Conservation (phyloP, 75 land plant species). For the Larix kaempferi region DNA sequence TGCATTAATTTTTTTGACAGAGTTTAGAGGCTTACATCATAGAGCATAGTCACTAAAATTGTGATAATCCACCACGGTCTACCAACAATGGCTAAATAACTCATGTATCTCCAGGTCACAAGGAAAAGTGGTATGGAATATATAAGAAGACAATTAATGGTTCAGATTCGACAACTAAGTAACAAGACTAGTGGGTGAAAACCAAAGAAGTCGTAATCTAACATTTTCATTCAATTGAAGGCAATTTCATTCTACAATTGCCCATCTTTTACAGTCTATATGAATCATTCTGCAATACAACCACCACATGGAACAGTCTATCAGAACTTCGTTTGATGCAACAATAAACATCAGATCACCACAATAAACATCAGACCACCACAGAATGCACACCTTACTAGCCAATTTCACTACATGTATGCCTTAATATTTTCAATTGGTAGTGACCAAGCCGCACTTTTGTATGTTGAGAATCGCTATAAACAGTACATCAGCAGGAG, state of each 20-base stretch:
- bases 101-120: neutral
- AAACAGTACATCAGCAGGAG: neutral
- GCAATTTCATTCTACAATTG: neutral
- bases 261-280: neutral
- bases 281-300: neutral
- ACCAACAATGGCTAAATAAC: neutral
- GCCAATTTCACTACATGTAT: neutral
- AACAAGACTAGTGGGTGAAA: neutral
- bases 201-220: neutral
- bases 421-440: no score
- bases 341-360: neutral
- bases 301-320: neutral
- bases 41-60: neutral
- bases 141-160: neutral
- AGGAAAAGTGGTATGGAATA: neutral
- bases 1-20: neutral
- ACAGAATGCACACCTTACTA: neutral
- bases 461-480: neutral
- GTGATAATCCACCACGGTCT: no score
- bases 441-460: no score
- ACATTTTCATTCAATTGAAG: neutral
- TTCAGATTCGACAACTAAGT: neutral
- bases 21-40: neutral
- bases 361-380: neutral
- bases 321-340: neutral